Evolutionary conservation across 495 filamentous ascomycete genomes (phyloP).

Genomic region (Podospora fimiseda): DNA sequence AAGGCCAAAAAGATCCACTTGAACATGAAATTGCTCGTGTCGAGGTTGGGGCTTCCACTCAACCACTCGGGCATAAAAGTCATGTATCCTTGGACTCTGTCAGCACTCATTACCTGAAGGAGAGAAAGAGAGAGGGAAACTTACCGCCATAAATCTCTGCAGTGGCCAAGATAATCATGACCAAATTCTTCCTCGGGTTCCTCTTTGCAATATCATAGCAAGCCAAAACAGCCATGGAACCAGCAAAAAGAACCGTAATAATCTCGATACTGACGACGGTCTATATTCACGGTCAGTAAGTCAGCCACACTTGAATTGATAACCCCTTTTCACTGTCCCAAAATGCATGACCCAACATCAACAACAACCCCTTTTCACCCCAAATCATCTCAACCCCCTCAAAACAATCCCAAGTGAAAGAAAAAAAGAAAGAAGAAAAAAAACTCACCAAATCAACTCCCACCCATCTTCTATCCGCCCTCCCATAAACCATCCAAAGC

Average conservation of each 20-base stretch:
- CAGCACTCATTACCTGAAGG: too few species aligned
- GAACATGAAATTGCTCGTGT: slow-evolving; percentile 79
- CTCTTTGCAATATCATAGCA: slow-evolving; percentile 58
- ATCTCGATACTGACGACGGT: slow-evolving; percentile 77
- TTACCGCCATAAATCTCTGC: slow-evolving; percentile 86
- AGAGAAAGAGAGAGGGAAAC: too few species aligned
- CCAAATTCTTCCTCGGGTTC: slow-evolving; percentile 58
- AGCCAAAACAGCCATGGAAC: slow-evolving; percentile 63
- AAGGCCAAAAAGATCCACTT: slow-evolving; percentile 83
- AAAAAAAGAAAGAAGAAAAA: slow-evolving; percentile 6
- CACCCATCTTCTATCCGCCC: slow-evolving; percentile 79
- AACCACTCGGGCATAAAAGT: slow-evolving; percentile 96
- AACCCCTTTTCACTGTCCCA: too few species aligned
- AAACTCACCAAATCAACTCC: slow-evolving; percentile 57
- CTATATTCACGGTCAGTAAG: slow-evolving; percentile 14
- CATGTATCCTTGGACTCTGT: slow-evolving; percentile 88
- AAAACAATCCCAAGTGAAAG: slow-evolving; percentile 1
- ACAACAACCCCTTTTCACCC: too few species aligned
- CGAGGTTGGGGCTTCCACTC: slow-evolving; percentile 65
- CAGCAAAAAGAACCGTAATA: slow-evolving; percentile 74
- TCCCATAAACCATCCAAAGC: slow-evolving; percentile 90
- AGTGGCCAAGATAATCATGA: slow-evolving; percentile 72
- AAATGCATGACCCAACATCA: too few species aligned
- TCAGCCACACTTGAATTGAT: neutral
- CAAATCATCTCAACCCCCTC: neutral